Conservation (phyloP, 257 asterid genomes). For the Nicotiana otophora region DNA sequence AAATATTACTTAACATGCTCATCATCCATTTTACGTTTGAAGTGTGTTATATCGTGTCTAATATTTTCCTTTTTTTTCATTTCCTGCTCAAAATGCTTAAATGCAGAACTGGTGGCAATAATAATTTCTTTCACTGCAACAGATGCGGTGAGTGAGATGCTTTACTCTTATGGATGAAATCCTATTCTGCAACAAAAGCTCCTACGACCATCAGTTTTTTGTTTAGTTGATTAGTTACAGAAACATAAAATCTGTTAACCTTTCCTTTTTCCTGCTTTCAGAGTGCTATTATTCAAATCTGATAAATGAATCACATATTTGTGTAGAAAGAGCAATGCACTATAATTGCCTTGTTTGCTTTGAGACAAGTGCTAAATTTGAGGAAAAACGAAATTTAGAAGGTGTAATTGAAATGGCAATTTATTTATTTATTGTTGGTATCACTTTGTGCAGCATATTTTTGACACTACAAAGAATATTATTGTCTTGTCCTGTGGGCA, state of each 20-base stretch:
- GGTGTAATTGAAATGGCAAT: background rate
- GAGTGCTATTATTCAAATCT: background rate
- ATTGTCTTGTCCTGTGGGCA: slow-evolving; percentile 59
- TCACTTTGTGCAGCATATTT: slow-evolving; percentile 36
- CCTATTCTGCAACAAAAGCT: background rate
- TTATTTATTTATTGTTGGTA: slow-evolving; percentile 2
- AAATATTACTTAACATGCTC: background rate
- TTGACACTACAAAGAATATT: slow-evolving; percentile 51
- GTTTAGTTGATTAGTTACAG: background rate
- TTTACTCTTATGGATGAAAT: background rate
- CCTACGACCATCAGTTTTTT: background rate
- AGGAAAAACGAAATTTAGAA: background rate
- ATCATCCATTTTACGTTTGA: background rate
- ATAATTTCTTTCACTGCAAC: too few relatives aligned
- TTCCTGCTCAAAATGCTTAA: background rate
- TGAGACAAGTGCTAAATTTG: slow-evolving; percentile 1
- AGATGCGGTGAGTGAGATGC: slow-evolving; percentile 13
- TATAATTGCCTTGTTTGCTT: too few relatives aligned
- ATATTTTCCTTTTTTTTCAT: background rate
- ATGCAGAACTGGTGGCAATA: slow-evolving; percentile 12
- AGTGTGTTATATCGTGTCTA: background rate
- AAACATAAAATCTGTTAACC: background rate
- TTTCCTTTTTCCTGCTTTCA: slow-evolving; percentile 8
- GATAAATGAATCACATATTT: too few relatives aligned
- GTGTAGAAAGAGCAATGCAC: too few relatives aligned